A percentile compares a stretch with the other conserved stretches of the same genome.
phyloP scores from a whole-genome alignment of 768 basidiomycete species.

The Boletus reticuloceps region DNA sequence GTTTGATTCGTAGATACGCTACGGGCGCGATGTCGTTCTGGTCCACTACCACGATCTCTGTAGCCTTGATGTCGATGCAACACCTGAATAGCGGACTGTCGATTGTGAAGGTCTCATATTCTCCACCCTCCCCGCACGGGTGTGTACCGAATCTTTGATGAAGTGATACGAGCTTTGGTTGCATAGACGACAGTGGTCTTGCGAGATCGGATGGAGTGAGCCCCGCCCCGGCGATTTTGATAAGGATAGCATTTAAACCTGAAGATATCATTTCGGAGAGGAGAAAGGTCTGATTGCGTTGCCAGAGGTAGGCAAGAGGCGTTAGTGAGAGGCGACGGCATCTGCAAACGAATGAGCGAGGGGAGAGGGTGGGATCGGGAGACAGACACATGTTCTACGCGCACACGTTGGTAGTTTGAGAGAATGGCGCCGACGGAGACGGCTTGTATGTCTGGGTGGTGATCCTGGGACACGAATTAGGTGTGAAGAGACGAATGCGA shows the following conservation, averaged over 20 bases:
- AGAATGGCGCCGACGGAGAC: conserved; percentile 96
- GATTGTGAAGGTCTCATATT: conserved; percentile 92
- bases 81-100: conserved; percentile 88
- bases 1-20: conserved; percentile 82
- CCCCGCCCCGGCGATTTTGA: conserved; percentile 96
- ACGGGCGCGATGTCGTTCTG: conserved; percentile 86
- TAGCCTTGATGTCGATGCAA: conserved; percentile 63
- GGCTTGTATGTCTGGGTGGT: conserved; percentile 78
- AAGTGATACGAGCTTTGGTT: conserved; percentile 66
- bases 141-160: conserved; percentile 85
- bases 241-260: conserved; percentile 78
- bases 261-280: conserved; percentile 82
- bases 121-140: conserved; percentile 96
- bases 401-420: conserved; percentile 94
- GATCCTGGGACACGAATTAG: conserved; percentile 40
- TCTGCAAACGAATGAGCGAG: conserved; percentile 36
- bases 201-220: conserved; percentile 77
- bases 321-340: conserved; percentile 80
- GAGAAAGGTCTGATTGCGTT: conserved; percentile 82
- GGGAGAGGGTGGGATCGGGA: not conserved
- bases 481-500: not conserved
- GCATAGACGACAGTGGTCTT: conserved; percentile 69
- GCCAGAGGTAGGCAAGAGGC: conserved; percentile 90
- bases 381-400: conserved; percentile 94
- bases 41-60: conserved; percentile 72